Evolutionary conservation across 805 yeast genomes (phyloP), one percentile per base, ranked within the genome.

Genomic region (Yarrowia alimentaria): DNA sequence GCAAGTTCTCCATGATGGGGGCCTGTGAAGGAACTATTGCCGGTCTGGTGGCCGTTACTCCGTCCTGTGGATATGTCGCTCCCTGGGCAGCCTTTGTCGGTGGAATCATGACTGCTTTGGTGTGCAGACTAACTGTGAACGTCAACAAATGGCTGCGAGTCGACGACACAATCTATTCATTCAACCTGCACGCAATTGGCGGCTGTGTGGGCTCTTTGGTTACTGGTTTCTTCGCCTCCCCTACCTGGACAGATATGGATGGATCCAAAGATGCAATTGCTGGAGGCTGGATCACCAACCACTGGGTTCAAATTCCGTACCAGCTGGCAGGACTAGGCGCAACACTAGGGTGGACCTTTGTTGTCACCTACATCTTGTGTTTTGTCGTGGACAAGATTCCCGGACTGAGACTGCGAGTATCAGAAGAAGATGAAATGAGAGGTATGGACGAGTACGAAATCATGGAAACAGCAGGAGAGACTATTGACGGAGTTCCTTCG

Each of bases 151-250:
- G 78, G 54, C 65, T 90, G 55, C 76, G 76, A 51, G 83, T 91
- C 56, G 98, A 91, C 67, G 98, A 91, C 66, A 95, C 96, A 72
- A 75, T 90, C 74, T 97, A 90, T 67, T 94, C 88, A 34, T 91
- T 85, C 70, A 87, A 95, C 20, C 70, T 87, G 54, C 96, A 89
- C 67, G 96, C 94, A 61, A 81, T 88, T 57, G 96, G 96, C 65
- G 96, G 95, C 49, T 74, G 81, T 61, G 71, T 78, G 57, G 96
- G 96, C 47, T 79, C 85, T 18, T 70, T 84, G 17, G 67, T 89
- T 66, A 91, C 98, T 18, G 98, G 96, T 64, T 73, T 90, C 57
- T 91, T 91, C 66, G 95, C 97, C 5, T 37, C 43, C 3, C 14
- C 43, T 0, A 37, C 43, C 2, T 37, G 43, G 43, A 37, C 43